Base-by-base conservation (phyloP, 345 rosid species). In the Citrus glauca region DNA sequence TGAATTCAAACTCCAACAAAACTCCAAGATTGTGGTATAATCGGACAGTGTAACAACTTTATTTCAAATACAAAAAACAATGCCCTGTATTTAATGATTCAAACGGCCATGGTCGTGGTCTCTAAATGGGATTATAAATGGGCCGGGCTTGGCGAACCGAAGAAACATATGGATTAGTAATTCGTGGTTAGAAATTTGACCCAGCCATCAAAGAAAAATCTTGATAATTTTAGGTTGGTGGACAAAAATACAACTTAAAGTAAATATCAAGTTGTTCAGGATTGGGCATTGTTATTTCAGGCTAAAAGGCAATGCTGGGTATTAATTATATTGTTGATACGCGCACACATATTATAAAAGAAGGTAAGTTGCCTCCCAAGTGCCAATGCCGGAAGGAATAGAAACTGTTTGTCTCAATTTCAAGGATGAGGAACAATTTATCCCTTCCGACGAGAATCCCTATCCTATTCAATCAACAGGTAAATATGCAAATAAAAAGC, bases 311-410 rank as follows among this genome's bases (percentile, higher is more conserved):
- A 14, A 3, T 19, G 2, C 22, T 24, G 35, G 16, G 5, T 37
- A 37, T 37, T 57, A 16, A 16, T 4, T 4, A 19, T 35, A n/a
- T 22, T 4, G 30, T 13, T 53, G 14, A 1, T 33, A 0, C 35
- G 1, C 37, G 1, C 37, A 35, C 37, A 35, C 7, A 35, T 0
- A 35, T 35, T 6, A 19, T 24, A 37, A 37, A 20, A 16, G 7
- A 53, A 56, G 20, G 57, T 38, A 48, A 74, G 75, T 32, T 81
- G 77, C 76, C 76, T 76, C 62, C 72, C 30, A 38, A 7, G 42
- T 1, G 37, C 42, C 10, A 33, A 16, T 28, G 74, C 30, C 48
- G 64, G 63, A 63, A 17, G 67, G 27, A 69, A 70, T 19, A 9
- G 37, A 30, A 69, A 63, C 5, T 75, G 66, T 9, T 74, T 4